These are phyloP conservation scores for Pichia sp. DNA, from an alignment of 1,139 yeast species.

Conservation along the genomic window DNA sequence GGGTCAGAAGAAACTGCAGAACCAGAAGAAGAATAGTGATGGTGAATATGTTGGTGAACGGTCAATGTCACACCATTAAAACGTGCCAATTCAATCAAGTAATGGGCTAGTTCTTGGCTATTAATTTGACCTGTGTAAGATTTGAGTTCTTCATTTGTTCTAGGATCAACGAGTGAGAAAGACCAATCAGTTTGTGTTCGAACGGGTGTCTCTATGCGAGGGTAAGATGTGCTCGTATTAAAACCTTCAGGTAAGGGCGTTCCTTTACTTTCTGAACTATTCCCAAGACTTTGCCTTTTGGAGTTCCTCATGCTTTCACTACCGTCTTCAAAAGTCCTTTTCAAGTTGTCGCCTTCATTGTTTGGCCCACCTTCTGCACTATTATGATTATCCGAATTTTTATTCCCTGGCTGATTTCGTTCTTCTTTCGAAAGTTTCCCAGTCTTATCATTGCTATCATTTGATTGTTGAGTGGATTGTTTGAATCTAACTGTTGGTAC, in stretches of 20 bases:
- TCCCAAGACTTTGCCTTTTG: conserved; percentile 4
- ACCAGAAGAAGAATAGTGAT: conserved; percentile 49
- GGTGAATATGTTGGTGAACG: conserved; percentile 82
- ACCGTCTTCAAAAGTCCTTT: background rate
- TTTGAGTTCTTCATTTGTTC: conserved; percentile 30
- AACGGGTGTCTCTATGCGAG: conserved; percentile 24
- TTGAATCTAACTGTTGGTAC: conserved; percentile 17
- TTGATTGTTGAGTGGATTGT: background rate
- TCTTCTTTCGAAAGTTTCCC: background rate
- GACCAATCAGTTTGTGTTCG: conserved; percentile 30
- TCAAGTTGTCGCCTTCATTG: background rate
- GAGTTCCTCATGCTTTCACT: background rate
- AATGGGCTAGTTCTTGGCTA: conserved; percentile 51
- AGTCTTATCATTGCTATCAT: background rate
- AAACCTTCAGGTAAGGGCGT: background rate
- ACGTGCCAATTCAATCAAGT: conserved; percentile 60
- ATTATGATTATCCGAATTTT: background rate
- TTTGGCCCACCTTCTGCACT: background rate
- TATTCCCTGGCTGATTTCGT: background rate
- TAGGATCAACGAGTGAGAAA: conserved; percentile 29
- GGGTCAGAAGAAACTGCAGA: conserved; percentile 41
- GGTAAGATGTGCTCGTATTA: conserved; percentile 10
- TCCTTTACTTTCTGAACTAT: background rate
- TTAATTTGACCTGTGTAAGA: conserved; percentile 45
- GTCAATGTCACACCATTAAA: conserved; percentile 57